phyloP scores from a whole-genome alignment of 148 eudicot genomes.

The Camellia japonica region DNA sequence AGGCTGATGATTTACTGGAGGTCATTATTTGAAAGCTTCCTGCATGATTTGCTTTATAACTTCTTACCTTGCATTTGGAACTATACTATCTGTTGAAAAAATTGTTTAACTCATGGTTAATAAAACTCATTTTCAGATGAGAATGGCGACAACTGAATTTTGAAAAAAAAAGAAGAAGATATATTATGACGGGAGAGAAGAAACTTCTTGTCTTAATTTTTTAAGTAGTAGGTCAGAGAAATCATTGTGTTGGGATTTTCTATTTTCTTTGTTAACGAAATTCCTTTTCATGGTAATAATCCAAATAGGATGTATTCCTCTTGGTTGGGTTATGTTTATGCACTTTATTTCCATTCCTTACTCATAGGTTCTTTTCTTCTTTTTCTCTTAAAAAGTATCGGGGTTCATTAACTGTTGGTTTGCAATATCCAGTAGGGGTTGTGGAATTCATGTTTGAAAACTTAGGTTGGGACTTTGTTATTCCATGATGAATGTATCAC shows the following conservation, averaged over 20 bases:
- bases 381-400: too few relatives aligned
- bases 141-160: not conserved
- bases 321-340: too few relatives aligned
- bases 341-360: too few relatives aligned
- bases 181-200: not conserved
- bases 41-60: conserved; percentile 8
- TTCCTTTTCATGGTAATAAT: not conserved
- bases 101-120: not conserved
- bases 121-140: not conserved
- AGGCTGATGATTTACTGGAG: conserved; percentile 96
- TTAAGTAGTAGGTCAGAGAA: not conserved
- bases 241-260: not conserved
- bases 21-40: conserved; percentile 29
- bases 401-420: too few relatives aligned
- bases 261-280: too few relatives aligned
- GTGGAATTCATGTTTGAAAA: too few relatives aligned
- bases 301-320: not conserved
- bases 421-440: too few relatives aligned
- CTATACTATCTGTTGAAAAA: not conserved
- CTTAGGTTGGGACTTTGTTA: not conserved
- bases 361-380: too few relatives aligned
- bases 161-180: not conserved
- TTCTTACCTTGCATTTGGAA: not conserved
- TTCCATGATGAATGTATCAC: not conserved
- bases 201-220: conserved; percentile 1